Conservation (phyloP, 441 rosid genomes). For the Omphalea diandra region DNA sequence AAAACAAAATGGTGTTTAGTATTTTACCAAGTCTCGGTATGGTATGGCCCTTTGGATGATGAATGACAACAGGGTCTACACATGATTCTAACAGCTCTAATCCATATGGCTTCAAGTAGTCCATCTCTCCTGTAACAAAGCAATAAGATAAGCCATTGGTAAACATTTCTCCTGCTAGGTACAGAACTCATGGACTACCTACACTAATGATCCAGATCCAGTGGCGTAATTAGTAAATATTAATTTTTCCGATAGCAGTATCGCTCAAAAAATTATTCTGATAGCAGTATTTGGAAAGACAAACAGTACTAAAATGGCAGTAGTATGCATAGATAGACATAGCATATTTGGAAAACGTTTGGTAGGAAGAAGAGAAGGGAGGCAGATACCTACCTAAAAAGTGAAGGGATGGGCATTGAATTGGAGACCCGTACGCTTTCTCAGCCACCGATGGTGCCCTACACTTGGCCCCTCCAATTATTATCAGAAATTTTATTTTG, state of each 20-base stretch:
- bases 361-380: too few relatives aligned
- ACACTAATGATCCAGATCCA: too few relatives aligned
- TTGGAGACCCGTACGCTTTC: constrained; percentile 56
- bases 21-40: constrained; percentile 73
- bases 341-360: too few relatives aligned
- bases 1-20: background rate
- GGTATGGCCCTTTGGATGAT: constrained; percentile 93
- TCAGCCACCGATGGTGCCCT: constrained; percentile 46
- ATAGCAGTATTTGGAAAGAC: too few relatives aligned
- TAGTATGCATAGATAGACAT: too few relatives aligned
- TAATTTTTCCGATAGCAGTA: too few relatives aligned
- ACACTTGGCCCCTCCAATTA: constrained; percentile 79
- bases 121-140: constrained; percentile 65
- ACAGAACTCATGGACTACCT: too few relatives aligned
- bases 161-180: too few relatives aligned
- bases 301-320: too few relatives aligned
- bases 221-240: too few relatives aligned
- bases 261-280: too few relatives aligned
- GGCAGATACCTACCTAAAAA: constrained; percentile 56
- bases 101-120: constrained; percentile 74
- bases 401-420: constrained; percentile 64
- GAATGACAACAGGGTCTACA: constrained; percentile 52
- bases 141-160: background rate
- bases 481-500: constrained; percentile 58
- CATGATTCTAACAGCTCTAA: constrained; percentile 47